phyloP scores from a whole-genome alignment of 78 protist genomes.

The Tieghemostelium lacteum region DNA sequence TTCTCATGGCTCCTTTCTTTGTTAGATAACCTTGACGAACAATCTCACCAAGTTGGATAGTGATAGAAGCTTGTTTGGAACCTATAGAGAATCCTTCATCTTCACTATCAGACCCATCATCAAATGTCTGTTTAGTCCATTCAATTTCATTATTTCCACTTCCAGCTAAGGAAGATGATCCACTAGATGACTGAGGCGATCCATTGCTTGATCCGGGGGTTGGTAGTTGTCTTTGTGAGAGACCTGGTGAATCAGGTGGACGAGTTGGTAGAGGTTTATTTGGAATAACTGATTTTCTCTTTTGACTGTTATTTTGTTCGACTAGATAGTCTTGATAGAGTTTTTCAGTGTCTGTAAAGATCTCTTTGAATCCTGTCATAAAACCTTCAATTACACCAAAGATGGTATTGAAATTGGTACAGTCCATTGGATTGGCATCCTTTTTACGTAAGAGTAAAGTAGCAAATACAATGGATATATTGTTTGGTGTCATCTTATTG shows the following conservation, averaged over 20 bases:
- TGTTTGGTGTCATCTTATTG: conserved; percentile 84
- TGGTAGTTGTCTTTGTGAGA: no score
- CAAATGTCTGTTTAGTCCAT: conserved; percentile 46
- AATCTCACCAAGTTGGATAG: conserved; percentile 78
- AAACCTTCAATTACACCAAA: conserved; percentile 55
- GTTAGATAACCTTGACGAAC: conserved; percentile 73
- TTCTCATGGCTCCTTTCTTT: conserved; percentile 78
- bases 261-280: conserved; percentile 42
- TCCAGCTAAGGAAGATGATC: background rate
- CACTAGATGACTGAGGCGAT: background rate
- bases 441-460: conserved; percentile 60
- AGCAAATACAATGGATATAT: conserved; percentile 78
- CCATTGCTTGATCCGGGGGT: background rate
- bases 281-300: conserved; percentile 38
- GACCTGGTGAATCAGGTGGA: conserved; percentile 3
- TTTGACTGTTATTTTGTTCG: background rate
- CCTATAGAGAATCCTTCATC: conserved; percentile 65
- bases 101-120: conserved; percentile 32
- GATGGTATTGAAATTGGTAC: conserved; percentile 56
- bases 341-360: conserved; percentile 25
- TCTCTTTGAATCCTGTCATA: conserved; percentile 61
- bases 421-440: conserved; percentile 64
- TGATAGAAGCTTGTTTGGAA: conserved; percentile 56
- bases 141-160: background rate
- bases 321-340: background rate